Percentiles rank a stretch among this genome's conserved stretches.
These are phyloP conservation scores for Fusarium sp. DNA, from an alignment of 2,329 filamentous ascomycete genomes.

Conservation along the genomic window DNA sequence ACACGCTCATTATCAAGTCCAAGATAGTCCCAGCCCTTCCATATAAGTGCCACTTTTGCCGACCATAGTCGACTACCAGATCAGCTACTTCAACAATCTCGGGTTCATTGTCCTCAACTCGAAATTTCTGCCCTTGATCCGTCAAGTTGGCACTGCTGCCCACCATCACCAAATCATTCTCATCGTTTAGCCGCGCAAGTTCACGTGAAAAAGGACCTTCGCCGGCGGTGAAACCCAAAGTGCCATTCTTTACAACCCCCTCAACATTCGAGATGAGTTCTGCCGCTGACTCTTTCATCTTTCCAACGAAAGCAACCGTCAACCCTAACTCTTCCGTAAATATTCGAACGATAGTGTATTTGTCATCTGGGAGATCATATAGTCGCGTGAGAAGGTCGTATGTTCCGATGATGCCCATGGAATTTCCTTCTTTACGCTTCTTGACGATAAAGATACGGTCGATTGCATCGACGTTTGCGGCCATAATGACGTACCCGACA, in stretches of 20 bases:
- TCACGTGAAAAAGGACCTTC: too few relatives aligned
- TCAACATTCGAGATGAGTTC: not conserved
- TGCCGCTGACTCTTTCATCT: accelerated
- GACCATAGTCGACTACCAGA: not conserved
- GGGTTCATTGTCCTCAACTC: not conserved
- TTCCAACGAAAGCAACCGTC: not conserved
- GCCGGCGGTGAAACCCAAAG: not conserved
- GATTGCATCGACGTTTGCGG: not conserved
- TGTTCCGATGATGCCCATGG: not conserved
- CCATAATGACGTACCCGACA: not conserved
- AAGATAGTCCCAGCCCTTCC: not conserved
- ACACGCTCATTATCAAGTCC: not conserved
- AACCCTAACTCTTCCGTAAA: not conserved
- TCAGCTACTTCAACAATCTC: not conserved
- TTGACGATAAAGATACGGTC: not conserved
- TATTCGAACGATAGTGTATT: not conserved
- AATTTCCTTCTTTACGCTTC: not conserved
- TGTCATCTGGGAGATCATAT: not conserved
- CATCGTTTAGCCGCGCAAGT: not conserved
- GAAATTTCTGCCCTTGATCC: not conserved
- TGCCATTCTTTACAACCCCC: not conserved
- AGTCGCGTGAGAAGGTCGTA: not conserved
- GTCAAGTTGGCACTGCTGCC: not conserved
- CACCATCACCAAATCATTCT: not conserved
- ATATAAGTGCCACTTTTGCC: not conserved